phyloP scores from a whole-genome alignment of 805 yeast genomes.

The Wickerhamiella parazyma region DNA sequence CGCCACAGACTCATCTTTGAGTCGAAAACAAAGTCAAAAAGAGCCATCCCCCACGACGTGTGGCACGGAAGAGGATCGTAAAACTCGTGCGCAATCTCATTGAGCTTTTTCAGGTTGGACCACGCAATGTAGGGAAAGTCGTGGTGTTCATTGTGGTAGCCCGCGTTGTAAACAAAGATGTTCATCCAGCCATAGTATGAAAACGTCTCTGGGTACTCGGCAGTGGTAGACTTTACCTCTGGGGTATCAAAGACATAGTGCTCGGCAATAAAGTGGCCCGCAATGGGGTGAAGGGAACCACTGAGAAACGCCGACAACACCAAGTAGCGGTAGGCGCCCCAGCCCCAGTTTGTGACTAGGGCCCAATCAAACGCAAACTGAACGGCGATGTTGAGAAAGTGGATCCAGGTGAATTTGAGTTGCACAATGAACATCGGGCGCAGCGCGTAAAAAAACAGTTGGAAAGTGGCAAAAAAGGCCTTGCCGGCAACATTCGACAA shows the following conservation, averaged over 20 bases:
- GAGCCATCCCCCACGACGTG: constrained; percentile 63
- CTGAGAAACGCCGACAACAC: constrained; percentile 70
- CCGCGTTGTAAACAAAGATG: constrained; percentile 77
- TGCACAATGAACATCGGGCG: constrained; percentile 79
- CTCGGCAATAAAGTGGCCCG: constrained; percentile 94
- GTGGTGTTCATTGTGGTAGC: constrained; percentile 89
- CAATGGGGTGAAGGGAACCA: constrained; percentile 85
- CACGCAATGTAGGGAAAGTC: constrained; percentile 92
- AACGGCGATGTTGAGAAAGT: constrained; percentile 46
- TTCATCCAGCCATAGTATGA: constrained; percentile 78
- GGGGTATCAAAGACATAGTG: constrained; percentile 51
- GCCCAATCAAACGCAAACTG: constrained; percentile 48
- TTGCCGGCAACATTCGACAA: constrained; percentile 71
- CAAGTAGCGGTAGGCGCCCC: constrained; percentile 50
- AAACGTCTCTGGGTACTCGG: constrained; percentile 53
- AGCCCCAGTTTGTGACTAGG: constrained; percentile 49
- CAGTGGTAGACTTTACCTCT: constrained; percentile 16
- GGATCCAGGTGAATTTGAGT: constrained; percentile 61
- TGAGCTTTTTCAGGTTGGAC: constrained; percentile 57
- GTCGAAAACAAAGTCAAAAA: constrained; percentile 56
- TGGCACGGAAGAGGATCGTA: constrained; percentile 70
- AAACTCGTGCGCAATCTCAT: constrained; percentile 61
- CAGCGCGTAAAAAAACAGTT: constrained; percentile 75
- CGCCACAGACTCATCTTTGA: constrained; percentile 61
- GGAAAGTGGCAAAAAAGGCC: constrained; percentile 81